phyloP scores from a whole-genome alignment of 129 eudicot species.

The Pseudognaphalium luteoalbum region DNA sequence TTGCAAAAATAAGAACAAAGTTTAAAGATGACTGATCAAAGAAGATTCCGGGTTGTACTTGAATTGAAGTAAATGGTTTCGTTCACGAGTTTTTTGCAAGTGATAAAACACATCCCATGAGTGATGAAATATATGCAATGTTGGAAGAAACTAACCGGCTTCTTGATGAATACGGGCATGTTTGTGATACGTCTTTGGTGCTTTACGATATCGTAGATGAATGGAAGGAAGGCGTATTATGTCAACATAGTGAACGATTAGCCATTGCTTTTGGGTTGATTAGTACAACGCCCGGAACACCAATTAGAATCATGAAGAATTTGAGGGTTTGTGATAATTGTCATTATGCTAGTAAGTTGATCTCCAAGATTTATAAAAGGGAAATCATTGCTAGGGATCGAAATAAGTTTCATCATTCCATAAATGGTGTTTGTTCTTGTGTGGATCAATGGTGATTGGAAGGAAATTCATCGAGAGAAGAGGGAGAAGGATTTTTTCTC shows the following conservation, averaged over 20 bases:
- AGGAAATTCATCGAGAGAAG: no score
- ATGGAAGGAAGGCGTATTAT: slow-evolving; percentile 14
- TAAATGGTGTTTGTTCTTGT: slow-evolving; percentile 2
- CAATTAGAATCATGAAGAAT: slow-evolving; percentile 29
- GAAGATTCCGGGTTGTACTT: slow-evolving; percentile 25
- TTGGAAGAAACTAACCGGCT: slow-evolving; percentile 19
- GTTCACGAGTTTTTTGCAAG: slow-evolving; percentile 24
- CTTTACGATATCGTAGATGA: slow-evolving; percentile 15
- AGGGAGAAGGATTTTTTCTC: no score
- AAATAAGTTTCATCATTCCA: slow-evolving; percentile 20
- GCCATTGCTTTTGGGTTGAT: slow-evolving; percentile 23
- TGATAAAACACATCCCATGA: slow-evolving; percentile 21
- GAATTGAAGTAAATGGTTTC: slow-evolving; percentile 14
- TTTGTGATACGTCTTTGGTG: slow-evolving; percentile 16
- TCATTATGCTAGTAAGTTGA: slow-evolving; percentile 17
- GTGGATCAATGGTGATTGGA: slow-evolving; percentile 17
- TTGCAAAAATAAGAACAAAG: slow-evolving; percentile 37
- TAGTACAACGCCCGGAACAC: slow-evolving; percentile 16
- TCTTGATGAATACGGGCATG: slow-evolving; percentile 1
- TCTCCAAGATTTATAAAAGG: slow-evolving; percentile 19
- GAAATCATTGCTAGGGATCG: slow-evolving; percentile 19
- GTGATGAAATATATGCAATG: slow-evolving; percentile 22
- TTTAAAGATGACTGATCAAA: slow-evolving; percentile 39
- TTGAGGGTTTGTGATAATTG: slow-evolving; percentile 18
- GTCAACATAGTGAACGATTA: slow-evolving; percentile 23